phyloP scores from a whole-genome alignment of 345 rosid genomes.

The Anastatica hierochuntica region DNA sequence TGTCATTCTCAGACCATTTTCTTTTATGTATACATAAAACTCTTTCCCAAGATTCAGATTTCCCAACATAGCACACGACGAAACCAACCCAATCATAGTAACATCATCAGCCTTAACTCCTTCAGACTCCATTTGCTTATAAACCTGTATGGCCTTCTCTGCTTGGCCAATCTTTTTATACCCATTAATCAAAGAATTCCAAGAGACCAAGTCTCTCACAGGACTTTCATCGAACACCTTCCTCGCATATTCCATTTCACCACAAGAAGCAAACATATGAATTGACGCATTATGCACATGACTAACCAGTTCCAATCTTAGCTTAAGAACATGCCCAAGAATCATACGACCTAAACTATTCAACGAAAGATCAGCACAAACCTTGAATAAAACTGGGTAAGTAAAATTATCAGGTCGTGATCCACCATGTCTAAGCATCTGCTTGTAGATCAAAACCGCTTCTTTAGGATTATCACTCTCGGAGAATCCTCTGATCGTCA shows the following conservation, averaged over 20 bases:
- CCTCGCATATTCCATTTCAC: slow-evolving; percentile 48
- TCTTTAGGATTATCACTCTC: slow-evolving; percentile 38
- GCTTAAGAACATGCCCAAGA: slow-evolving; percentile 52
- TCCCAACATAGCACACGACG: slow-evolving; percentile 44
- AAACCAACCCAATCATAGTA: slow-evolving; percentile 74
- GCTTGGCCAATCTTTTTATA: slow-evolving; percentile 45
- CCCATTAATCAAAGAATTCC: slow-evolving; percentile 84
- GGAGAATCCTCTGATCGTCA: slow-evolving; percentile 48
- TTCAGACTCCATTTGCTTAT: slow-evolving; percentile 41
- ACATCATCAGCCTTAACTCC: slow-evolving; percentile 53
- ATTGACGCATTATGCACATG: slow-evolving; percentile 61
- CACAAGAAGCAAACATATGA: slow-evolving; percentile 43
- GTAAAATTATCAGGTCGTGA: slow-evolving; percentile 63
- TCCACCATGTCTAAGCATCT: slow-evolving; percentile 48
- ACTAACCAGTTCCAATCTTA: slow-evolving; percentile 50
- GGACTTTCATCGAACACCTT: slow-evolving; percentile 68
- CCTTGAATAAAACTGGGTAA: slow-evolving; percentile 58
- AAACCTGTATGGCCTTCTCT: slow-evolving; percentile 38
- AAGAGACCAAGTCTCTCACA: slow-evolving; percentile 73
- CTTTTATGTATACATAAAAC: slow-evolving; percentile 39
- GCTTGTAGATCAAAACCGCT: slow-evolving; percentile 39
- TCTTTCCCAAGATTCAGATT: slow-evolving; percentile 53
- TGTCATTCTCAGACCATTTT: slow-evolving; percentile 36
- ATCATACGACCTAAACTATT: slow-evolving; percentile 36
- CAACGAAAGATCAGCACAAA: slow-evolving; percentile 38